Conservation (phyloP, 192 early-diverging fungal genomes). For the Linnemannia exigua region DNA sequence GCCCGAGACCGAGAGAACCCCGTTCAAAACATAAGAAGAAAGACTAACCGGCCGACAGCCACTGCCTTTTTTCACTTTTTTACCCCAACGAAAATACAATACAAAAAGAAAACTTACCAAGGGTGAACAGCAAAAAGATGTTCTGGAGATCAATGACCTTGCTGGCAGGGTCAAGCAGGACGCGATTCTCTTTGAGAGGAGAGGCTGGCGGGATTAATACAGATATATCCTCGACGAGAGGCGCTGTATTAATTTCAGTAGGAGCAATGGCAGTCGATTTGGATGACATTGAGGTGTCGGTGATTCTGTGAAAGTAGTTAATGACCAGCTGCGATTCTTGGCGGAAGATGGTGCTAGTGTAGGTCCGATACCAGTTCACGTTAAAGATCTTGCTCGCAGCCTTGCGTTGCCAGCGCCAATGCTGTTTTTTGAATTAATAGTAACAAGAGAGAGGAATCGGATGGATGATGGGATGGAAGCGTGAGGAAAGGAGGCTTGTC, state of each 20-base stretch:
- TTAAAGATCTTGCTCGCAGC: constrained; percentile 41
- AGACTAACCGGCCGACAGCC: background rate
- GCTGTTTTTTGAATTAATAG: background rate
- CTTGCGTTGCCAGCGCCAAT: constrained; percentile 48
- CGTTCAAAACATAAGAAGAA: background rate
- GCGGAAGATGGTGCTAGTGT: constrained; percentile 40
- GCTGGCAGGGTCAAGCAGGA: background rate
- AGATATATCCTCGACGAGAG: background rate
- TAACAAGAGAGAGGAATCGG: background rate
- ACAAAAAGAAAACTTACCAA: constrained; percentile 11
- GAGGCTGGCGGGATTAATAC: background rate
- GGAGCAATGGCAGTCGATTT: background rate
- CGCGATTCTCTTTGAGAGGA: background rate
- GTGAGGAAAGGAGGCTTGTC: background rate
- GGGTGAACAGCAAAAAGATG: constrained; percentile 36
- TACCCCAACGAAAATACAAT: background rate
- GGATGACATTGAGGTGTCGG: background rate
- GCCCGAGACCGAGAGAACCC: background rate
- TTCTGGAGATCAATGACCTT: constrained; percentile 23
- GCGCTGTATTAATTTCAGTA: background rate
- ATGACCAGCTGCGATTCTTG: constrained; percentile 29
- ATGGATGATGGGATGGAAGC: background rate
- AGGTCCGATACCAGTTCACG: constrained; percentile 24
- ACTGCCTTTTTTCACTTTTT: background rate
- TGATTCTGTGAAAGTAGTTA: constrained; percentile 23